Conservation (phyloP, 2,329 filamentous ascomycete species). For the Helotiales sp. region DNA sequence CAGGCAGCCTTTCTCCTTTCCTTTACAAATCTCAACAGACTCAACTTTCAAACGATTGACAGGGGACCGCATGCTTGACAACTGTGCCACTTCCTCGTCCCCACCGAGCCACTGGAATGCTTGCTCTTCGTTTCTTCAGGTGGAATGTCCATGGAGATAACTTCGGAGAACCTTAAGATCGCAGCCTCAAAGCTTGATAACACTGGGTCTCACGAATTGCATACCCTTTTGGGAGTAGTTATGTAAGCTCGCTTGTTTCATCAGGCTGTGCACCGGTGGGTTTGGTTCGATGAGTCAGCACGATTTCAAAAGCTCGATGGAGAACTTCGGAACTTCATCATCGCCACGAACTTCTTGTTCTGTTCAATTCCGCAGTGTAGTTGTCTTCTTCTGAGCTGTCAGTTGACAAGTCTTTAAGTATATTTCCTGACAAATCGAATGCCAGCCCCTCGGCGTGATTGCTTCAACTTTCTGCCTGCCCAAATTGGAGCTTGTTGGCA, state of each 20-base stretch:
- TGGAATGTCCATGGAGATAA: neutral
- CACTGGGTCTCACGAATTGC: neutral
- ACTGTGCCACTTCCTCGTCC: neutral
- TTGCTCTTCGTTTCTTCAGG: neutral
- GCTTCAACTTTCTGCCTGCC: too few relatives aligned
- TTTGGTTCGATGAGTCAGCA: neutral
- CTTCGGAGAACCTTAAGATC: neutral
- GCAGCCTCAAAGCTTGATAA: neutral
- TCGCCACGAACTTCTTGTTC: neutral
- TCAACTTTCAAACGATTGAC: neutral
- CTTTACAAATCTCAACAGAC: too few relatives aligned
- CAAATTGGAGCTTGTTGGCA: too few relatives aligned
- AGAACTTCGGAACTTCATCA: neutral
- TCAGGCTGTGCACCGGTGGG: neutral
- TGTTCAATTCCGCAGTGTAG: too few relatives aligned
- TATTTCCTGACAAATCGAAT: too few relatives aligned
- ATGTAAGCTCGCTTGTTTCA: neutral
- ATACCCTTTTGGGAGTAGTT: constrained; percentile 3
- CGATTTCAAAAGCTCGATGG: neutral
- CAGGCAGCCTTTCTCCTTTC: neutral
- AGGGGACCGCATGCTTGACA: neutral
- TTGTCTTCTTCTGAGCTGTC: too few relatives aligned
- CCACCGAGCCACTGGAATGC: neutral
- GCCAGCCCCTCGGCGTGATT: too few relatives aligned
- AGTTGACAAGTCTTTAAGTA: too few relatives aligned